phyloP scores from a whole-genome alignment of 441 rosid species.

The Adansonia gregorii region DNA sequence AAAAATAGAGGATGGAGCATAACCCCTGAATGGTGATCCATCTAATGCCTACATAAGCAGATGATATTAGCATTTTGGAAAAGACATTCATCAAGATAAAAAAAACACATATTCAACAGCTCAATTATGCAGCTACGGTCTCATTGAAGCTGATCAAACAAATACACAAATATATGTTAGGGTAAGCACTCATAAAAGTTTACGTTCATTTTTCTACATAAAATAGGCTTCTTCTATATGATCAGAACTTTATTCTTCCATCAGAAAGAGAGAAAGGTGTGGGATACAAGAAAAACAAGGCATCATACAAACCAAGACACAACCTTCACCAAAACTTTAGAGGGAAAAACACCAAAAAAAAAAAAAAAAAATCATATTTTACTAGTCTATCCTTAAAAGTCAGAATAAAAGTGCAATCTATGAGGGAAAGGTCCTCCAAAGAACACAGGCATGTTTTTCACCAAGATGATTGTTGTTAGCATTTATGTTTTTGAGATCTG shows the following conservation, averaged over 20 bases:
- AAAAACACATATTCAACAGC: not conserved
- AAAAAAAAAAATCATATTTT: not conserved
- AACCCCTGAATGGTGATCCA: not conserved
- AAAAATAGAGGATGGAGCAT: not conserved
- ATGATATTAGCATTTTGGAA: not conserved
- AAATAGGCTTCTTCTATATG: not conserved
- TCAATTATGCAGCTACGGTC: not conserved
- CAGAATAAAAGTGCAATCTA: not conserved
- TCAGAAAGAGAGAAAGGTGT: not conserved
- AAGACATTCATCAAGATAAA: not conserved
- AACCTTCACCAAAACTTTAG: not conserved
- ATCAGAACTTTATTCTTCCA: not conserved
- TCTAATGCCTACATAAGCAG: not conserved
- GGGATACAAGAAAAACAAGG: not conserved
- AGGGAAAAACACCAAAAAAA: not conserved
- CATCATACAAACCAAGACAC: not conserved
- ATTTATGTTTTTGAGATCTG: not conserved
- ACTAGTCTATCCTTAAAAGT: not conserved
- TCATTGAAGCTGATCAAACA: slow-evolving; percentile 2
- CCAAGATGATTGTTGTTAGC: not conserved
- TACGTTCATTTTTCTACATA: not conserved
- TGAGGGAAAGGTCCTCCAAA: not conserved
- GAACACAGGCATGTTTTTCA: not conserved
- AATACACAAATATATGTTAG: not conserved
- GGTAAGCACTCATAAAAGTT: not conserved